Evolutionary conservation across 805 yeast genomes (phyloP).

Genomic region (Ogataea sp.): DNA sequence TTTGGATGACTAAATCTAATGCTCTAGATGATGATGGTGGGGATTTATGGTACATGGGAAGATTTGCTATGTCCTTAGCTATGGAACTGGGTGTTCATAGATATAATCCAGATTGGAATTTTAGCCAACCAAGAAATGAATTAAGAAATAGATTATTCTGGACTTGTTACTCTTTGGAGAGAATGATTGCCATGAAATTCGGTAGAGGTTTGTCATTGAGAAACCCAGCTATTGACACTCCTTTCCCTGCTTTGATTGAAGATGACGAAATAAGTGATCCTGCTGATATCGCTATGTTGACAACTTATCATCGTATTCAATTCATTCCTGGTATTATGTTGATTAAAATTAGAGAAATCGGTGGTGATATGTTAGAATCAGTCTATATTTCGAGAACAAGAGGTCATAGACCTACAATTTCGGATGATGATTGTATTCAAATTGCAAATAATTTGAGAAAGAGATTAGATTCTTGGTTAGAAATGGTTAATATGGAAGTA

Average conservation of each 20-base stretch:
- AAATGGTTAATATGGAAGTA: conserved; percentile 11
- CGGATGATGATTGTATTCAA: conserved; percentile 8
- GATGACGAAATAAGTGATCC: conserved; percentile 10
- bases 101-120: conserved; percentile 18
- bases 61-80: conserved; percentile 19
- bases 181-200: conserved; percentile 18
- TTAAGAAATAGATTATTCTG: conserved; percentile 18
- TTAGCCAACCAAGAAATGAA: conserved; percentile 14
- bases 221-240: conserved; percentile 19
- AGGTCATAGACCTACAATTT: conserved; percentile 12
- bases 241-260: conserved; percentile 12
- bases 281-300: conserved; percentile 1
- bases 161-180: conserved; percentile 16
- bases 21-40: conserved; percentile 17
- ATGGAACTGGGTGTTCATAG: conserved; percentile 21
- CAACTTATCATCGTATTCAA: conserved; percentile 10
- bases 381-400: conserved; percentile 16
- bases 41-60: conserved; percentile 17
- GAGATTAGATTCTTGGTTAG: conserved; percentile 12
- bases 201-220: conserved; percentile 18
- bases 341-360: conserved; percentile 12
- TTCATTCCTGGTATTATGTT: conserved; percentile 13
- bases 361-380: conserved; percentile 16
- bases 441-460: conserved; percentile 8
- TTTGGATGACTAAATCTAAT: conserved; percentile 15